These are phyloP conservation scores for Fusarium robinianum DNA, from an alignment of 2,329 filamentous ascomycete species.

Conservation along the genomic window DNA sequence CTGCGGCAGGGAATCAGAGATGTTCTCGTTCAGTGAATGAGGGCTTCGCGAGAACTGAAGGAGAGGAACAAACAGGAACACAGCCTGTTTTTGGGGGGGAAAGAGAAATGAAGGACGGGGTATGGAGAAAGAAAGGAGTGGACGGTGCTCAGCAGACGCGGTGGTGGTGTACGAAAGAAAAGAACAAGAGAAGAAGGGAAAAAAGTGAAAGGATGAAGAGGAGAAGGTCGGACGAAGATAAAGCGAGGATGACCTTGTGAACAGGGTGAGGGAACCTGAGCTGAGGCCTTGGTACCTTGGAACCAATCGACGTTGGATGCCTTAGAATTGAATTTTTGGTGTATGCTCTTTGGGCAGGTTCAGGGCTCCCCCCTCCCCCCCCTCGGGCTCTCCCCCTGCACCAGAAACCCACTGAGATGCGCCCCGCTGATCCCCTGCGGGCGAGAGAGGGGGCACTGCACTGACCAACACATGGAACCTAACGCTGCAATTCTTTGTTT, in stretches of 20 bases:
- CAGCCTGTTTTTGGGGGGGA: slow-evolving; percentile 28
- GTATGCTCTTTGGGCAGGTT: too few species aligned
- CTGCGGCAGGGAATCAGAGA: slow-evolving; percentile 28
- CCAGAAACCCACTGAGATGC: too few species aligned
- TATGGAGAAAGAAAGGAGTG: slow-evolving; percentile 39
- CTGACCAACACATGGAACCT: too few species aligned
- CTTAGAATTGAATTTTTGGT: too few species aligned
- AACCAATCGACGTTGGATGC: slow-evolving; percentile 4
- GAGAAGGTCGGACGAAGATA: slow-evolving; percentile 30
- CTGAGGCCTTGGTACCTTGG: slow-evolving; percentile 10
- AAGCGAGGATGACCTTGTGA: slow-evolving; percentile 31
- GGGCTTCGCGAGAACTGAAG: slow-evolving; percentile 32
- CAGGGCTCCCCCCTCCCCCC: too few species aligned
- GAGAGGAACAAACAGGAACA: slow-evolving; percentile 40
- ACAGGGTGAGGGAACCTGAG: slow-evolving; percentile 17
- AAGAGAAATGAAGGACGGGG: slow-evolving; percentile 24
- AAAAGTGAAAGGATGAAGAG: slow-evolving; percentile 29
- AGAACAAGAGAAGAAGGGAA: slow-evolving; percentile 19
- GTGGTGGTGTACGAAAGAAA: slow-evolving; percentile 25
- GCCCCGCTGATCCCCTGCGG: too few species aligned
- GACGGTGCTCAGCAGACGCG: slow-evolving; percentile 45
- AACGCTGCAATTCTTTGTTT: too few species aligned
- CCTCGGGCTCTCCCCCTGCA: too few species aligned
- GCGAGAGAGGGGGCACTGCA: too few species aligned
- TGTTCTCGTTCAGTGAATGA: slow-evolving; percentile 25